Conservation (phyloP, 192 early-diverging fungal species). For the Dimargaris cristalligena region DNA sequence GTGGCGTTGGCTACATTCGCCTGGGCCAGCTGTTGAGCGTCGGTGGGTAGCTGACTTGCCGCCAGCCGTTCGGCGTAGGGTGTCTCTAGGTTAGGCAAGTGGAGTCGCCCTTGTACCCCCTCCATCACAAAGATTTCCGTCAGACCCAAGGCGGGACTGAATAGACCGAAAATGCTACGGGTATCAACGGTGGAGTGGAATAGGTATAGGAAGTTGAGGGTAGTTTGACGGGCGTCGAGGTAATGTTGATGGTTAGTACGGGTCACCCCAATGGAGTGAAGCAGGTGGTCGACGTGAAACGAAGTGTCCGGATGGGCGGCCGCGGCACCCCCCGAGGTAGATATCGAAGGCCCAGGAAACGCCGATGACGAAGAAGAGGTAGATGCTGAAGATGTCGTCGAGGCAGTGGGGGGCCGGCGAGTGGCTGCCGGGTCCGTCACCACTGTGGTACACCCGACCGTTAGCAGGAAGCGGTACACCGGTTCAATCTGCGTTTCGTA, state of each 20-base stretch:
- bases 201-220: conserved; percentile 52
- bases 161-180: conserved; percentile 53
- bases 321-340: no score
- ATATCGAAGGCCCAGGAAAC: no score
- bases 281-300: conserved; percentile 21
- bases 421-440: conserved; percentile 9
- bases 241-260: background rate
- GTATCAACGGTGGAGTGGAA: conserved; percentile 49
- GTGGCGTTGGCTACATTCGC: conserved; percentile 7
- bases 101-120: conserved; percentile 33
- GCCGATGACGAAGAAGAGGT: no score
- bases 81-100: conserved; percentile 51
- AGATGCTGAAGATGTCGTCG: no score
- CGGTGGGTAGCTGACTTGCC: conserved; percentile 15
- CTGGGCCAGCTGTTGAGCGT: background rate
- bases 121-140: conserved; percentile 67
- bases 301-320: no score
- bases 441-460: conserved; percentile 47
- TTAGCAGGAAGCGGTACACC: conserved; percentile 61
- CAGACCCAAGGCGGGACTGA: conserved; percentile 34
- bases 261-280: conserved; percentile 9
- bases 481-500: conserved; percentile 85
- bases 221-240: background rate
- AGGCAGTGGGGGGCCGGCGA: background rate
- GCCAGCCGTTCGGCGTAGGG: conserved; percentile 40